Percentiles rank a stretch among this genome's conserved stretches.
Evolutionary conservation across 345 rosid species (phyloP).

Genomic region (Ceriops decandra): DNA sequence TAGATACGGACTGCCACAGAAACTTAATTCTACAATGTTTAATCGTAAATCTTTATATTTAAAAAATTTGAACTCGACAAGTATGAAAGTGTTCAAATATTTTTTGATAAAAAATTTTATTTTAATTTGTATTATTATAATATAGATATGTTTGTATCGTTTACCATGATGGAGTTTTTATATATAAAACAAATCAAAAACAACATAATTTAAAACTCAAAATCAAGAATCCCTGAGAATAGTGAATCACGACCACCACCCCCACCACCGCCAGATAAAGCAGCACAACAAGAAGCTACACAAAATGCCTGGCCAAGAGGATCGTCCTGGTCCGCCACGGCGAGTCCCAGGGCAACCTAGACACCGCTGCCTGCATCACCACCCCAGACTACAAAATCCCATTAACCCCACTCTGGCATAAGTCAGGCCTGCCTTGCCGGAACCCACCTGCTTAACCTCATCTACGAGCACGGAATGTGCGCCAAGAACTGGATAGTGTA

Average conservation of each 20-base stretch:
- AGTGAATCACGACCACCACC: slow-evolving; percentile 3
- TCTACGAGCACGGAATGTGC: slow-evolving; percentile 29
- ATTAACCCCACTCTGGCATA: slow-evolving; percentile 51
- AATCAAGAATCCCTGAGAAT: too few relatives aligned
- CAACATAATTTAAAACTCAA: too few relatives aligned
- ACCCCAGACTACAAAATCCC: slow-evolving; percentile 87
- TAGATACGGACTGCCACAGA: too few relatives aligned
- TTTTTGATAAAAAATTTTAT: too few relatives aligned
- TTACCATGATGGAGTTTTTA: too few relatives aligned
- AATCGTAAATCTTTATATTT: too few relatives aligned
- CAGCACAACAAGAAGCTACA: not conserved
- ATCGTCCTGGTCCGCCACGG: slow-evolving; percentile 93
- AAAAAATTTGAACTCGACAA: too few relatives aligned
- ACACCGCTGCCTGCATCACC: slow-evolving; percentile 67
- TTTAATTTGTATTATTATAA: too few relatives aligned
- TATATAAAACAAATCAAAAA: too few relatives aligned
- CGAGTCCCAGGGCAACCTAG: slow-evolving; percentile 87
- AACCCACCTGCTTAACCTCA: slow-evolving; percentile 38
- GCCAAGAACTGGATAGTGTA: slow-evolving; percentile 59
- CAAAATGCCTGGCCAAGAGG: slow-evolving; percentile 58
- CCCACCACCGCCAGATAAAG: slow-evolving; percentile 6
- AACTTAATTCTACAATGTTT: too few relatives aligned
- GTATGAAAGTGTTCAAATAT: too few relatives aligned
- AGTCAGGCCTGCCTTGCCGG: slow-evolving; percentile 68
- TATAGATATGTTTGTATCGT: too few relatives aligned